Percentiles rank a stretch among this genome's conserved stretches.
phyloP scores from a whole-genome alignment of 2,329 filamentous ascomycete species.

The Fusarium agapanthi region DNA sequence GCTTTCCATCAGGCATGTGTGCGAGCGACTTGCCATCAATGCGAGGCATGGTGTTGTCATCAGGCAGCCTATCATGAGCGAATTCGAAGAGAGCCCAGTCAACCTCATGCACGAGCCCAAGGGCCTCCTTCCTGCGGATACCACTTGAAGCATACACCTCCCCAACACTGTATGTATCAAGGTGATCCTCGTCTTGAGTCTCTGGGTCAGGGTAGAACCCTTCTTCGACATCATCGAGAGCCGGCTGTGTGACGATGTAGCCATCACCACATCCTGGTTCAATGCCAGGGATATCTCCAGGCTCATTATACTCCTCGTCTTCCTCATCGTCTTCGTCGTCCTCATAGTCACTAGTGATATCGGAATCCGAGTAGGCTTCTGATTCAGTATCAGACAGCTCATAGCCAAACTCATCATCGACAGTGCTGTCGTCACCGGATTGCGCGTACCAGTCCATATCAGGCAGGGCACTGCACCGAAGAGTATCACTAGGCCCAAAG shows the following conservation, averaged over 20 bases:
- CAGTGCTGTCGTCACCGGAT: slow-evolving; percentile 52
- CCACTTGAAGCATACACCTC: slow-evolving; percentile 91
- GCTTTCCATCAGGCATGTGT: slow-evolving; percentile 5
- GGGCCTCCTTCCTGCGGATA: slow-evolving; percentile 77
- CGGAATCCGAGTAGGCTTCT: slow-evolving; percentile 59
- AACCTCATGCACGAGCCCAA: slow-evolving; percentile 85
- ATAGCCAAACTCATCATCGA: slow-evolving; percentile 64
- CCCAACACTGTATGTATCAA: slow-evolving; percentile 82
- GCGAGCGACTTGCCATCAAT: slow-evolving; percentile 20
- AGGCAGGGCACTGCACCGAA: slow-evolving; percentile 52
- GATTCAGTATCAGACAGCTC: slow-evolving; percentile 71
- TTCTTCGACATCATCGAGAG: slow-evolving; percentile 84
- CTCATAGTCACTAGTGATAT: slow-evolving; percentile 61
- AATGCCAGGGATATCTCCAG: slow-evolving; percentile 81
- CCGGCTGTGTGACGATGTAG: slow-evolving; percentile 89
- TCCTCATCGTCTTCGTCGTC: slow-evolving; percentile 64
- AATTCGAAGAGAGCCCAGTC: slow-evolving; percentile 95
- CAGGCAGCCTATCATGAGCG: slow-evolving; percentile 73
- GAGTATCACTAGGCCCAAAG: slow-evolving; percentile 42
- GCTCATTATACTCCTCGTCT: slow-evolving; percentile 65
- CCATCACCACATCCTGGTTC: slow-evolving; percentile 78
- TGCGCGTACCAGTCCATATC: slow-evolving; percentile 55
- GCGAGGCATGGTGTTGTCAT: slow-evolving; percentile 73
- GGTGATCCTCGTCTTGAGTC: slow-evolving; percentile 80
- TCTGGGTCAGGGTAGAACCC: slow-evolving; percentile 82